Conservation (phyloP, 352 stramenopile species). For the Phytopythium litorale region DNA sequence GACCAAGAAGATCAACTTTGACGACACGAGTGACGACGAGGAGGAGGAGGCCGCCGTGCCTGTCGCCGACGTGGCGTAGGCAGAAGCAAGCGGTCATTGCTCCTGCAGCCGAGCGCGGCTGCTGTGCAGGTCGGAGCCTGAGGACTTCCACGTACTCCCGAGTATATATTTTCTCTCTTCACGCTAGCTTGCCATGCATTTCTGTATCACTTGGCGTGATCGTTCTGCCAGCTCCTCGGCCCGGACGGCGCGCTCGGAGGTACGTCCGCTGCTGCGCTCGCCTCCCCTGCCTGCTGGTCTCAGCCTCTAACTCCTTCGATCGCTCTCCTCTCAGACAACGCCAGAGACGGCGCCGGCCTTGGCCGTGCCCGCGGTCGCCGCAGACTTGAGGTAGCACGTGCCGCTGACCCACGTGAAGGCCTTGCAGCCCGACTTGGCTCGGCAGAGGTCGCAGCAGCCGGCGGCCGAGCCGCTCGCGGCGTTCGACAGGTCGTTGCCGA, state of each 20-base stretch:
- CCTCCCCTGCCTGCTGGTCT: no score
- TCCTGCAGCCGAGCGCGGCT: background rate
- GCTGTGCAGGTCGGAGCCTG: background rate
- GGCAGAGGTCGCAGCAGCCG: constrained; percentile 28
- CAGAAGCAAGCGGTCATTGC: background rate
- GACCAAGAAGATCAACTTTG: constrained; percentile 35
- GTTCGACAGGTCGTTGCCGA: constrained; percentile 27
- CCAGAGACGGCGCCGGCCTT: constrained; percentile 21
- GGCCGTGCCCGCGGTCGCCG: constrained; percentile 9
- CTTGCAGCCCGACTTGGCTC: constrained; percentile 20
- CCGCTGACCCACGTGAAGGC: constrained; percentile 53
- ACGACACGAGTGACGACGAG: constrained; percentile 27
- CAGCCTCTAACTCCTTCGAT: no score
- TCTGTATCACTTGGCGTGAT: constrained; percentile 1
- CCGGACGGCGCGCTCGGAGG: background rate
- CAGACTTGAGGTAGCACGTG: constrained; percentile 57
- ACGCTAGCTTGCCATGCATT: background rate
- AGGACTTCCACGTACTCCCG: background rate
- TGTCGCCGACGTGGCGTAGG: constrained; percentile 4
- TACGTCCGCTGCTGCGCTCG: background rate
- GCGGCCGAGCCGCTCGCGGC: constrained; percentile 13
- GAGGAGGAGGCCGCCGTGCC: constrained; percentile 18
- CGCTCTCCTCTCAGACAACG: constrained; percentile 12
- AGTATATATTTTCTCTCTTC: constrained; percentile 1
- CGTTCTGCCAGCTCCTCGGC: background rate